These are phyloP conservation scores for Cystofilobasidium capitatum DNA, from an alignment of 768 basidiomycete genomes.

Conservation along the genomic window DNA sequence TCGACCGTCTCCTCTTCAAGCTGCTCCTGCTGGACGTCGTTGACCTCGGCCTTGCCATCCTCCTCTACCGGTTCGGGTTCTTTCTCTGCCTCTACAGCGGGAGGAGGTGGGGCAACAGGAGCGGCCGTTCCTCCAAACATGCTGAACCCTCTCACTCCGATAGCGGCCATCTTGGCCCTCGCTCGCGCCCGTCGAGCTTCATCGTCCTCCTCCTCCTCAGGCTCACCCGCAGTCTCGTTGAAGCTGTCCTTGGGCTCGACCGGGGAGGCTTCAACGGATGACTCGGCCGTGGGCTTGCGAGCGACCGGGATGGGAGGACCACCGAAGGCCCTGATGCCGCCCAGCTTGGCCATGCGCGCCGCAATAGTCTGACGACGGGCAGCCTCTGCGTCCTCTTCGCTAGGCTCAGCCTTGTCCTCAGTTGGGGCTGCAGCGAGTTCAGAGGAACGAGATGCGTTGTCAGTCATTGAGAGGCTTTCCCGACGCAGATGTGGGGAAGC, in stretches of 20 bases:
- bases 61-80: too few species aligned
- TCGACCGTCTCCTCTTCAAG: not conserved
- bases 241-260: not conserved
- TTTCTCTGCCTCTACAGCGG: too few species aligned
- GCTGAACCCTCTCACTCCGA: slow-evolving; percentile 18
- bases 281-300: not conserved
- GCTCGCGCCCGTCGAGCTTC: slow-evolving; percentile 14
- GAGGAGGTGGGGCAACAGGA: not conserved
- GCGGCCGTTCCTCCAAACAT: slow-evolving; percentile 8
- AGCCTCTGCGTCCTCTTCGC: slow-evolving; percentile 42
- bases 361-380: slow-evolving; percentile 62
- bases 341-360: slow-evolving; percentile 88
- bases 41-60: not conserved
- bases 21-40: not conserved
- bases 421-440: not conserved
- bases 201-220: slow-evolving; percentile 25
- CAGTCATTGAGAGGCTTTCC: too few species aligned
- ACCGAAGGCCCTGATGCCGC: slow-evolving; percentile 49
- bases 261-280: not conserved
- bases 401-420: slow-evolving; percentile 31
- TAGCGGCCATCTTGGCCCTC: slow-evolving; percentile 23
- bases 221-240: slow-evolving; percentile 1
- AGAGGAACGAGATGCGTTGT: not conserved
- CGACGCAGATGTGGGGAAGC: too few species aligned
- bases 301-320: not conserved